Evolutionary conservation across 208 protist species (phyloP).

Genomic region (Crithidia fasciculata): DNA sequence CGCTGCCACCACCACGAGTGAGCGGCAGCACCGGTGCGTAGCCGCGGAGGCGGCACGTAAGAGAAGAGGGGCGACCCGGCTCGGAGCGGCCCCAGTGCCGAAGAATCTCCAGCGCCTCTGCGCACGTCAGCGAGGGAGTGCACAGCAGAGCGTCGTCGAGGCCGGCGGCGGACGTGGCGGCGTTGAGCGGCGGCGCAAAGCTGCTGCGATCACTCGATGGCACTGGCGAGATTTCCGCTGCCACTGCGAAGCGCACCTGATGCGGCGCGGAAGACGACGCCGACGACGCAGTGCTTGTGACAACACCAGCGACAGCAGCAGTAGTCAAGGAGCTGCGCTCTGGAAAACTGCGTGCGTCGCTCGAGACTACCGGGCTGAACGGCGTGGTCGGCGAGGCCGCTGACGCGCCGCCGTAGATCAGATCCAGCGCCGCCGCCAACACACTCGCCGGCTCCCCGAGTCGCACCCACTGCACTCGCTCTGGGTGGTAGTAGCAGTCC

Average conservation of each 20-base stretch:
- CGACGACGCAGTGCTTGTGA: not conserved
- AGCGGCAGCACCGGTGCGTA: slow-evolving; percentile 23
- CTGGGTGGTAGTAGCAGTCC: slow-evolving; percentile 28
- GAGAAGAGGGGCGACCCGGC: not conserved
- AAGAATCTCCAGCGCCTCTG: slow-evolving; percentile 20
- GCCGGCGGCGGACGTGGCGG: not conserved
- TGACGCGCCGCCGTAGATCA: slow-evolving; percentile 4
- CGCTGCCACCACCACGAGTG: not conserved
- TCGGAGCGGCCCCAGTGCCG: slow-evolving; percentile 10
- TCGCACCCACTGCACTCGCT: slow-evolving; percentile 39
- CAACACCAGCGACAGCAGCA: not conserved
- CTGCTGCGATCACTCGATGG: not conserved
- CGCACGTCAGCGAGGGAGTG: slow-evolving; percentile 9
- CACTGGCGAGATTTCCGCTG: not conserved
- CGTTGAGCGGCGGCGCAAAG: not conserved
- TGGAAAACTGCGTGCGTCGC: slow-evolving; percentile 1
- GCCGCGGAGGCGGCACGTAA: slow-evolving; percentile 24
- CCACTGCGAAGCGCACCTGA: slow-evolving; percentile 11
- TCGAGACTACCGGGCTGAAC: not conserved
- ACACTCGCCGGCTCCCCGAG: slow-evolving; percentile 61
- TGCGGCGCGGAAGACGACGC: not conserved
- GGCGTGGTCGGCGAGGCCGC: not conserved
- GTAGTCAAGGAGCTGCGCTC: not conserved
- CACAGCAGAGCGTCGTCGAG: not conserved
- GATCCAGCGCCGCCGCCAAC: slow-evolving; percentile 43